These are phyloP conservation scores for Cytospora schulzeri DNA, from an alignment of 2,329 filamentous ascomycete genomes.

Conservation along the genomic window DNA sequence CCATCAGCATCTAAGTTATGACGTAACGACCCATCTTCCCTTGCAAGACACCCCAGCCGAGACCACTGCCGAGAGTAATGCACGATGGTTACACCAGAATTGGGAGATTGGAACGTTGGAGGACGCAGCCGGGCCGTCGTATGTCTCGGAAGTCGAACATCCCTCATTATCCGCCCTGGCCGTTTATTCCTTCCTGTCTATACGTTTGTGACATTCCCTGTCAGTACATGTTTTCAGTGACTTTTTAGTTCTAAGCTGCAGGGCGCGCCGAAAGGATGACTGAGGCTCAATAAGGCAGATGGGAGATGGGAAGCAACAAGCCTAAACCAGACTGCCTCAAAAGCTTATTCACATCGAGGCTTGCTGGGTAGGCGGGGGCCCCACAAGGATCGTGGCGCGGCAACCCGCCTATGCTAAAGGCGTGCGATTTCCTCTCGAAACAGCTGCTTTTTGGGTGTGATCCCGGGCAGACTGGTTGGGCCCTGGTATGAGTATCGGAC, in stretches of 20 bases:
- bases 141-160: constrained; percentile 3
- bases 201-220: background rate
- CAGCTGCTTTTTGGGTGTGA: background rate
- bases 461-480: constrained; percentile 8
- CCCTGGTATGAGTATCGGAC: background rate
- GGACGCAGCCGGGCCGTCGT: background rate
- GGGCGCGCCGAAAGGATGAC: constrained; percentile 1
- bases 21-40: too few relatives aligned
- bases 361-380: background rate
- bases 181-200: background rate
- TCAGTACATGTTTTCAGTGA: background rate
- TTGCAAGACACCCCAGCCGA: too few relatives aligned
- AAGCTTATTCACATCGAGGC: background rate
- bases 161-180: background rate
- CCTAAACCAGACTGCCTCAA: background rate
- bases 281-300: background rate
- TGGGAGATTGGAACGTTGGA: background rate
- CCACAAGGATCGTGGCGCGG: constrained; percentile 17
- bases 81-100: too few relatives aligned
- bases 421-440: background rate
- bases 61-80: too few relatives aligned
- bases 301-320: background rate
- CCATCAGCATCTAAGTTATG: too few relatives aligned
- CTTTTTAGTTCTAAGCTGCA: background rate
- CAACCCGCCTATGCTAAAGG: background rate